Percentiles rank a stretch among this genome's conserved stretches.
Evolutionary conservation across 2,329 filamentous ascomycete species (phyloP).

Genomic region (Hawksworthiomyces lignivorus): DNA sequence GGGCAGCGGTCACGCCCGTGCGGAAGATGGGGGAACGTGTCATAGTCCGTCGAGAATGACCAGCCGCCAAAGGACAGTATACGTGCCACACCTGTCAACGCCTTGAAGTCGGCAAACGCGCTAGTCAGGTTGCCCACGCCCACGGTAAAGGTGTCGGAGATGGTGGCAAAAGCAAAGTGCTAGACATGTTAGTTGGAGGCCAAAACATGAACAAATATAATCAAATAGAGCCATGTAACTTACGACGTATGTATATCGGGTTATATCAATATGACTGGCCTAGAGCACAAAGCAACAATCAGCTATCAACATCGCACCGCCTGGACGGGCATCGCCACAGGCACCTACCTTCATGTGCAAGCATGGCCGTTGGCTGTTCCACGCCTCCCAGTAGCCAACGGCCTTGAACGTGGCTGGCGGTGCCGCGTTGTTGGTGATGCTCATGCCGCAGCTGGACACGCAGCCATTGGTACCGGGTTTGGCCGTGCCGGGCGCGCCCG

Average conservation of each 20-base stretch:
- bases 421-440: constrained; percentile 18
- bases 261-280: neutral
- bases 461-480: constrained; percentile 2
- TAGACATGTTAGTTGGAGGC: too few species aligned
- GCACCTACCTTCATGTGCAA: constrained; percentile 19
- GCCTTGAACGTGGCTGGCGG: neutral
- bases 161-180: constrained; percentile 23
- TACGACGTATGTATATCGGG: constrained; percentile 20
- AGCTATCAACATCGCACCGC: too few species aligned
- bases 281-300: too few species aligned
- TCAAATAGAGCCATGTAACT: too few species aligned
- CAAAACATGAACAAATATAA: too few species aligned
- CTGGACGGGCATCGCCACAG: too few species aligned
- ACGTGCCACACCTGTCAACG: constrained; percentile 24
- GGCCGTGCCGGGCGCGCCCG: constrained; percentile 1
- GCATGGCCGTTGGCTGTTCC: constrained; percentile 23
- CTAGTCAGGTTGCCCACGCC: constrained; percentile 16
- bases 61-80: constrained; percentile 38
- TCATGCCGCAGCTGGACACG: constrained; percentile 30
- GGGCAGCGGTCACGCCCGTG: neutral
- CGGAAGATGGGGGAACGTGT: neutral
- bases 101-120: constrained; percentile 24
- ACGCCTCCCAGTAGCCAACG: constrained; percentile 30
- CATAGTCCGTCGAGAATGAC: constrained; percentile 29
- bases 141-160: constrained; percentile 18